Percentiles rank a stretch among this genome's conserved stretches.
Conservation (phyloP, 2,329 filamentous ascomycete genomes). For the Knufia fluminis region DNA sequence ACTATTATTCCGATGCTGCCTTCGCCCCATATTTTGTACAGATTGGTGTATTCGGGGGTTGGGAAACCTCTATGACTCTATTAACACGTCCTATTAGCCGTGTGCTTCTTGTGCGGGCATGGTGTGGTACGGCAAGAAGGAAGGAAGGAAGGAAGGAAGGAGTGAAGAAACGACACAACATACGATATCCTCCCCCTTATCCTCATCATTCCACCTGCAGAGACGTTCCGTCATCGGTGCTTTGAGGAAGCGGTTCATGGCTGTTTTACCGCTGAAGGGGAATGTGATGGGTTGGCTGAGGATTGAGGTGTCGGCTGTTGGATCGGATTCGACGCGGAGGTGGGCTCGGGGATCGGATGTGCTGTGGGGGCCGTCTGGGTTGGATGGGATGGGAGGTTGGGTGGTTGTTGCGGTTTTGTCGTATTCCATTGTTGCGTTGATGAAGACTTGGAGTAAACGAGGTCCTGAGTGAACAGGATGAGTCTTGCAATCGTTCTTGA, state of each 20-base stretch:
- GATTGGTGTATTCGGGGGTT: slow-evolving; percentile 44
- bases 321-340: slow-evolving; percentile 8
- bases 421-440: slow-evolving; percentile 14
- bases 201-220: slow-evolving; percentile 45
- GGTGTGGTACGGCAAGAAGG: no score
- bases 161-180: no score
- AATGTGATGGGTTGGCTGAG: slow-evolving; percentile 42
- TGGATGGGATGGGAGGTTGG: slow-evolving; percentile 1
- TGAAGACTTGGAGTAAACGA: not conserved
- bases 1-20: slow-evolving; percentile 50
- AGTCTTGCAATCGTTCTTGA: no score
- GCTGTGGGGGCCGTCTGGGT: not conserved
- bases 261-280: slow-evolving; percentile 45
- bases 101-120: no score
- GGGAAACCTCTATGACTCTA: slow-evolving; percentile 47
- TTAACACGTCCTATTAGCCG: no score
- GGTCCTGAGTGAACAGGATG: not conserved
- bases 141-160: no score
- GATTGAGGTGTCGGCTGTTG: slow-evolving; percentile 28
- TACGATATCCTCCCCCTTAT: slow-evolving; percentile 15
- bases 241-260: slow-evolving; percentile 57
- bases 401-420: slow-evolving; percentile 12
- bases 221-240: slow-evolving; percentile 58
- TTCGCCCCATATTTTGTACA: slow-evolving; percentile 55
- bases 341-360: slow-evolving; percentile 12